phyloP scores from a whole-genome alignment of 2,329 filamentous ascomycete genomes.

The Teratosphaeria zuluensis region DNA sequence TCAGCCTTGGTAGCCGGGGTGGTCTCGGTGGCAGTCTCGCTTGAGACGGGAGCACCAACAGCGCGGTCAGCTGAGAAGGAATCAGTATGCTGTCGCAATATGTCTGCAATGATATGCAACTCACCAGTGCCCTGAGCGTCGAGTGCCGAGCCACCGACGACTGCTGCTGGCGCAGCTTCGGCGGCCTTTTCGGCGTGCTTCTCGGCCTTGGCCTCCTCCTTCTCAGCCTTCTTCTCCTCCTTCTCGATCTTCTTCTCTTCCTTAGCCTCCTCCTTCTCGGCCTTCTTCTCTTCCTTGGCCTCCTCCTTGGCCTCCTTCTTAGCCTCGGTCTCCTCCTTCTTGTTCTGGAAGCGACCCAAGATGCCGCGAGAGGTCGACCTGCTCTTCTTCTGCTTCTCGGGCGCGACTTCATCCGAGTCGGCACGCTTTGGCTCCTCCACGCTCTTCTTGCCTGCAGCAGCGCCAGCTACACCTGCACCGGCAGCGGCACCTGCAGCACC shows the following conservation, averaged over 20 bases:
- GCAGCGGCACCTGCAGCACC: constrained; percentile 26
- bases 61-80: constrained; percentile 16
- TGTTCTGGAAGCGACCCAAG: constrained; percentile 48
- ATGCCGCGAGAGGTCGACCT: constrained; percentile 50
- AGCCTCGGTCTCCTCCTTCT: constrained; percentile 47
- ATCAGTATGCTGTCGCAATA: constrained; percentile 11
- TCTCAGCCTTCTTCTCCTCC: constrained; percentile 26
- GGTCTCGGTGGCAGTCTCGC: constrained; percentile 32
- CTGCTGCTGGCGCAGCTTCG: constrained; percentile 21
- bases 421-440: constrained; percentile 33
- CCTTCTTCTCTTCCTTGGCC: constrained; percentile 32
- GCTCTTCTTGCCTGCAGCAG: constrained; percentile 37
- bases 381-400: constrained; percentile 46
- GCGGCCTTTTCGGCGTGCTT: constrained; percentile 21
- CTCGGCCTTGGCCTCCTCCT: constrained; percentile 24
- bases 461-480: constrained; percentile 15
- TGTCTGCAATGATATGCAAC: not conserved
- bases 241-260: constrained; percentile 32
- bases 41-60: constrained; percentile 22
- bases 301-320: constrained; percentile 32
- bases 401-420: constrained; percentile 24
- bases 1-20: constrained; percentile 35
- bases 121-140: constrained; percentile 16
- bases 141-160: constrained; percentile 20
- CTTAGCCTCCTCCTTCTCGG: constrained; percentile 33